A percentile compares a stretch with the other conserved stretches of the same genome.
Evolutionary conservation across 805 yeast genomes (phyloP).

Genomic region (Zygosaccharomyces gambellarensis): DNA sequence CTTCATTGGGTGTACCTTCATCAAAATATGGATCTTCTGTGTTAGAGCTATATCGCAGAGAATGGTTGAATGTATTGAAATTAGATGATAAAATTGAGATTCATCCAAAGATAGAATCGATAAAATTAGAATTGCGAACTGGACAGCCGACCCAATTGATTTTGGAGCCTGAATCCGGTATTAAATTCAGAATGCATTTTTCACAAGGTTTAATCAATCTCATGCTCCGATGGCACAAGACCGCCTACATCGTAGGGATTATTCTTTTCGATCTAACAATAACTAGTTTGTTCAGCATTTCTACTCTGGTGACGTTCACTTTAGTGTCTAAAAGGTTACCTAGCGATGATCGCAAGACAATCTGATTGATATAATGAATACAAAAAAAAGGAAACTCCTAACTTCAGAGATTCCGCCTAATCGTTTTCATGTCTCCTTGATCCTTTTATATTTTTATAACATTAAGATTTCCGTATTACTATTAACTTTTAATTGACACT

Average conservation of each 20-base stretch:
- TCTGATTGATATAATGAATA: background rate
- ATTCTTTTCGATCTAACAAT: conserved; percentile 17
- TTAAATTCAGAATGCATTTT: conserved; percentile 25
- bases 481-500: background rate
- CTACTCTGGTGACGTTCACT: conserved; percentile 18
- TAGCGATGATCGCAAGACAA: background rate
- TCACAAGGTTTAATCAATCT: conserved; percentile 29
- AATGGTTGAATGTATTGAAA: conserved; percentile 24
- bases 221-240: conserved; percentile 24
- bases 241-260: conserved; percentile 26
- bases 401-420: background rate
- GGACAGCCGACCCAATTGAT: conserved; percentile 12
- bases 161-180: conserved; percentile 19
- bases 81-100: conserved; percentile 18
- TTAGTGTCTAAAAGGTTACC: conserved; percentile 6
- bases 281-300: conserved; percentile 16
- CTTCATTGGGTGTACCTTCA: conserved; percentile 1
- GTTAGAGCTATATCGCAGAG: conserved; percentile 13
- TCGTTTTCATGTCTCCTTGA: background rate
- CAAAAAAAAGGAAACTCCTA: background rate
- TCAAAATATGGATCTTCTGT: conserved; percentile 16
- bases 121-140: background rate
- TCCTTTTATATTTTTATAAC: background rate
- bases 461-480: background rate
- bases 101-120: conserved; percentile 2